Evolutionary conservation across 345 rosid species (phyloP).

Genomic region (Hirschfeldia incana): DNA sequence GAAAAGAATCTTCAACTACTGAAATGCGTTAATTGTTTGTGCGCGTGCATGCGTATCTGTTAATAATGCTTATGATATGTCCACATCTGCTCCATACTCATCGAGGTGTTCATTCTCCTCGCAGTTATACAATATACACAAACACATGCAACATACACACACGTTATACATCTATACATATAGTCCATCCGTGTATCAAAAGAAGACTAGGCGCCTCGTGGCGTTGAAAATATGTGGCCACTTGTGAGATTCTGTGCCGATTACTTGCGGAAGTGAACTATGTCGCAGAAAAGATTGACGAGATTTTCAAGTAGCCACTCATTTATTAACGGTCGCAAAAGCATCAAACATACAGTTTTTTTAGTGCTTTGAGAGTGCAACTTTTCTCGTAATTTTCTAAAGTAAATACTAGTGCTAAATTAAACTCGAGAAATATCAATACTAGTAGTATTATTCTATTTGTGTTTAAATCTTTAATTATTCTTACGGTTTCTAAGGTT

Average conservation of each 20-base stretch:
- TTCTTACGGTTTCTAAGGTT: neutral
- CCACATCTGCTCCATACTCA: conserved; percentile 29
- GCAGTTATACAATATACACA: neutral
- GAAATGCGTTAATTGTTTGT: neutral
- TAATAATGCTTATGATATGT: conserved; percentile 7
- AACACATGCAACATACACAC: neutral
- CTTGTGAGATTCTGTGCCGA: conserved; percentile 38
- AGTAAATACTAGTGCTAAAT: neutral
- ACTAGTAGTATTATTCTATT: neutral
- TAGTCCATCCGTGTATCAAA: neutral
- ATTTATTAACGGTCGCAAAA: conserved; percentile 33
- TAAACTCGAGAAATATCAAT: neutral
- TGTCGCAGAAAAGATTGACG: conserved; percentile 33
- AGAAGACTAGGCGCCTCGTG: conserved; percentile 14
- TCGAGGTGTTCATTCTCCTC: conserved; percentile 25
- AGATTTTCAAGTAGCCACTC: conserved; percentile 27
- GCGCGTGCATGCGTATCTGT: conserved; percentile 25
- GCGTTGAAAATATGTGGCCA: neutral
- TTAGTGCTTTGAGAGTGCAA: neutral
- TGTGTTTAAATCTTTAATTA: neutral
- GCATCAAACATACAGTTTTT: conserved; percentile 18
- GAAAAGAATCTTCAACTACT: neutral
- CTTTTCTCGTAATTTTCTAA: neutral
- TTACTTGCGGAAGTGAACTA: conserved; percentile 37
- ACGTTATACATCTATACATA: neutral